Base-by-base conservation (phyloP, 1,139 yeast species). In the Zygosaccharomyces sapae region DNA sequence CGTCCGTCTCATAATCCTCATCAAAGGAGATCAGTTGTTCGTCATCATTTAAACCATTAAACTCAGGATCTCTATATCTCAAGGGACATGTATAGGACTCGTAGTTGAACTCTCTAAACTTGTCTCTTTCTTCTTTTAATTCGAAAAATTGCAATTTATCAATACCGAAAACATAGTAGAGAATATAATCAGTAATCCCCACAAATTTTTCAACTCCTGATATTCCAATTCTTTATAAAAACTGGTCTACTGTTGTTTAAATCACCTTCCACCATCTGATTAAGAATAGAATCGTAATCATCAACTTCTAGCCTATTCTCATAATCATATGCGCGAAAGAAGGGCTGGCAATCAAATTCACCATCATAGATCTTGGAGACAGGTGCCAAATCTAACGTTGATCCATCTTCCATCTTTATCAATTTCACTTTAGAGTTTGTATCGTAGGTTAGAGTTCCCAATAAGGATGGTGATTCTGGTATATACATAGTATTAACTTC, bases 91-190 rank as follows among this genome's bases (percentile, higher is more conserved):
- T 46, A 40, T 48, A 49, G 13, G 51, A 39, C 45, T 33, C 41
- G 16, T 49, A 54, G 12, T 62, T 55, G 27, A 50, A 50, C 29
- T 43, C 43, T 33, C 51, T 49, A 45, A 61, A 61, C n/a, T 42
- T 38, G 7, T 53, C 48, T 13, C 61, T 49, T 38, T 54, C 56
- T 8, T 54, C 53, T 33, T 49, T 46, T 18, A 62, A 41, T 33
- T 54, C 46, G 48, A 59, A 64, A 45, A 47, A 63, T 2, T 65
- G 64, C 5, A 45, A 39, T 19, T 53, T 50, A 46, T 62, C 67
- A 9, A 50, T 46, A 5, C 63, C 63, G 29, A 61, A 56, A 4
- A 58, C n/a, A 38, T 54, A 56, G 51, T 58, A 57, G 22, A 58
- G 33, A 5, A 58, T 12, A 42, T 55, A 53, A 45, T 63, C 63